A percentile compares a stretch with the other conserved stretches of the same genome.
These are phyloP conservation scores for Aspergillus carbonarius DNA, from an alignment of 2,329 filamentous ascomycete species.

Conservation along the genomic window DNA sequence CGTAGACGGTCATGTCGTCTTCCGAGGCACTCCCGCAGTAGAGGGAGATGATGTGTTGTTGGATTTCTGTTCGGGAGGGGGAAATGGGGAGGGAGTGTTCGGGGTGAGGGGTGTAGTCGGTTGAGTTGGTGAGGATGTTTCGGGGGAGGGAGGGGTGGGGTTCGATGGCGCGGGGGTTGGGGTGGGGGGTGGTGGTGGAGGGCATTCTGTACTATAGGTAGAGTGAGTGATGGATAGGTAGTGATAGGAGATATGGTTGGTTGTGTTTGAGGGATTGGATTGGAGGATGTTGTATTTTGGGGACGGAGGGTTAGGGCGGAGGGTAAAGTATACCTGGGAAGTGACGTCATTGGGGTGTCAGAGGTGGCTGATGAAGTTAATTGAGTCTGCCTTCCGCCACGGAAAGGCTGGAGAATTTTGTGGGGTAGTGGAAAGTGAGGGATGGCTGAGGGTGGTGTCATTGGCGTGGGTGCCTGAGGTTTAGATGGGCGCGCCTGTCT, in stretches of 20 bases:
- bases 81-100: slow-evolving; percentile 7
- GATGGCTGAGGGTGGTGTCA: too few relatives aligned
- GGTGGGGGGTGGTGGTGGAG: slow-evolving; percentile 8
- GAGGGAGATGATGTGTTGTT: slow-evolving; percentile 7
- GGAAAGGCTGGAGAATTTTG: too few relatives aligned
- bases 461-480: too few relatives aligned
- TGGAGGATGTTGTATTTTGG: too few relatives aligned
- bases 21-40: slow-evolving; percentile 11
- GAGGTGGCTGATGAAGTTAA: background rate
- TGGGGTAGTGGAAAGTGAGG: too few relatives aligned
- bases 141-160: slow-evolving; percentile 8
- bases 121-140: background rate
- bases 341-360: background rate
- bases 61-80: slow-evolving; percentile 2
- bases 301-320: background rate
- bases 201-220: slow-evolving; percentile 12
- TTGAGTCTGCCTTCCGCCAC: background rate
- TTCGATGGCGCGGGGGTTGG: slow-evolving; percentile 4
- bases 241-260: too few relatives aligned
- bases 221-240: too few relatives aligned
- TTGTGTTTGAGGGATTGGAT: too few relatives aligned
- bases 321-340: background rate
- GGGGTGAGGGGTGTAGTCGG: slow-evolving; percentile 8
- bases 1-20: slow-evolving; percentile 13
- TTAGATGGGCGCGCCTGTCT: too few relatives aligned